Evolutionary conservation across 805 yeast species (phyloP).

Genomic region (Clavispora asparagi): DNA sequence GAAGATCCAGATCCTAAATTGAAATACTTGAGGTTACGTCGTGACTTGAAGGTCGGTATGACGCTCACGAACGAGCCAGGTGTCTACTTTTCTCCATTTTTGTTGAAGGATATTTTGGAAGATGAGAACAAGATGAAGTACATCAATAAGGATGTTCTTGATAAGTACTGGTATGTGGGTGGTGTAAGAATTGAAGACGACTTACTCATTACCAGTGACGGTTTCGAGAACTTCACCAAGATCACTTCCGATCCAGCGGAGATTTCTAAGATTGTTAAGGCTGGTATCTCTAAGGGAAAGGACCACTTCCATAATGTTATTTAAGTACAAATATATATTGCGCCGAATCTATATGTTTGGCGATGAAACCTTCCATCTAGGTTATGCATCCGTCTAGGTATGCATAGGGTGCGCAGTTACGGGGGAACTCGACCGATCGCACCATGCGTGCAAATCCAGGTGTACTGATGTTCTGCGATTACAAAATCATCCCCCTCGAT

Average conservation of each 20-base stretch:
- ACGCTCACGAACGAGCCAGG: slow-evolving; percentile 96
- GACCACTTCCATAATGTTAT: slow-evolving; percentile 56
- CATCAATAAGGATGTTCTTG: slow-evolving; percentile 61
- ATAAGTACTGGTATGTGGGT: slow-evolving; percentile 84
- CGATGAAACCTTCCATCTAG: too few species aligned
- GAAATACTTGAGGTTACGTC: slow-evolving; percentile 73
- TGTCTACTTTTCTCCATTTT: slow-evolving; percentile 78
- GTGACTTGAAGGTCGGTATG: slow-evolving; percentile 70
- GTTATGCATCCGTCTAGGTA: too few species aligned
- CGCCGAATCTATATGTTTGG: too few species aligned
- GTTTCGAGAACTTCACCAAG: slow-evolving; percentile 75
- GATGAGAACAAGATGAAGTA: slow-evolving; percentile 45
- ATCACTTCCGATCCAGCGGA: slow-evolving; percentile 85
- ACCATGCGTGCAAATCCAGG: background rate
- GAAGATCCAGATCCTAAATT: slow-evolving; percentile 76
- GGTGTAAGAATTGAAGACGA: slow-evolving; percentile 98
- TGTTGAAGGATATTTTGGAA: slow-evolving; percentile 60
- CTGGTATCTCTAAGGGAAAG: slow-evolving; percentile 59
- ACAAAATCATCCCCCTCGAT: background rate
- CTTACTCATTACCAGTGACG: slow-evolving; percentile 67
- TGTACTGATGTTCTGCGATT: background rate
- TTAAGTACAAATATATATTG: slow-evolving; percentile 5
- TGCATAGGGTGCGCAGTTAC: background rate
- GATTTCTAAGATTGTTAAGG: slow-evolving; percentile 67
- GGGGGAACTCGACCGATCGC: too few species aligned